A percentile compares a stretch with the other conserved stretches of the same genome.
Conservation (phyloP, 176 grass and related monocot species). For the Tillandsia fasciculata region DNA sequence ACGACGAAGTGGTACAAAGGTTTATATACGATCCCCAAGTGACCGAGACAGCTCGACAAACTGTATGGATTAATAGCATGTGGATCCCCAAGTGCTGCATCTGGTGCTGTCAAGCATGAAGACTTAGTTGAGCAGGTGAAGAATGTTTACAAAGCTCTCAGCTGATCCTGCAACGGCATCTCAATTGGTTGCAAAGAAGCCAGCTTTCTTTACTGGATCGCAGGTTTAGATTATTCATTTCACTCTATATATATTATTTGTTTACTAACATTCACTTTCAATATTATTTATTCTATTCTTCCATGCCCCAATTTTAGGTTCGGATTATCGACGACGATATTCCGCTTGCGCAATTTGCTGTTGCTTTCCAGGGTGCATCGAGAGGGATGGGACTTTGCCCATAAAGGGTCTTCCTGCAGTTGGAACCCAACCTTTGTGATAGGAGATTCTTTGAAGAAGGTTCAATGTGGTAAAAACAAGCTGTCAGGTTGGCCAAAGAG, state of each 20-base stretch:
- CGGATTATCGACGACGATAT: constrained; percentile 93
- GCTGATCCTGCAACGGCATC: constrained; percentile 69
- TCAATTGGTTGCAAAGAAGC: constrained; percentile 61
- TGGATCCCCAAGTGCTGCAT: too few relatives aligned
- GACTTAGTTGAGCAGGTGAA: constrained; percentile 69
- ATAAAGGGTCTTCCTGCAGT: too few relatives aligned
- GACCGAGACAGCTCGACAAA: too few relatives aligned
- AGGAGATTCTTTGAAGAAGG: too few relatives aligned
- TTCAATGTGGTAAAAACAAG: too few relatives aligned
- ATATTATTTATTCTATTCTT: constrained; percentile 10
- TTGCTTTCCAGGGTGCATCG: constrained; percentile 91
- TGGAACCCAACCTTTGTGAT: too few relatives aligned
- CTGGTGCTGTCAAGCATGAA: constrained; percentile 83
- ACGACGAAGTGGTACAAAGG: too few relatives aligned
- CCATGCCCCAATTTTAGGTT: constrained; percentile 32
- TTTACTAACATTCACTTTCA: background rate
- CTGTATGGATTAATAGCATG: too few relatives aligned
- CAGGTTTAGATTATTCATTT: constrained; percentile 37
- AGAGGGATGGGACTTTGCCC: too few relatives aligned
- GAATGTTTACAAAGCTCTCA: constrained; percentile 65
- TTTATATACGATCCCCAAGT: too few relatives aligned
- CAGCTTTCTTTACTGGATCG: constrained; percentile 84
- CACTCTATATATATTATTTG: background rate
- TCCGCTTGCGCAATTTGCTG: constrained; percentile 87
- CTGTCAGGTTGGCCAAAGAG: too few relatives aligned